Percentiles rank a stretch among this genome's conserved stretches.
Evolutionary conservation across 306 rosid genomes (phyloP).

Genomic region (Luffa aegyptiaca): DNA sequence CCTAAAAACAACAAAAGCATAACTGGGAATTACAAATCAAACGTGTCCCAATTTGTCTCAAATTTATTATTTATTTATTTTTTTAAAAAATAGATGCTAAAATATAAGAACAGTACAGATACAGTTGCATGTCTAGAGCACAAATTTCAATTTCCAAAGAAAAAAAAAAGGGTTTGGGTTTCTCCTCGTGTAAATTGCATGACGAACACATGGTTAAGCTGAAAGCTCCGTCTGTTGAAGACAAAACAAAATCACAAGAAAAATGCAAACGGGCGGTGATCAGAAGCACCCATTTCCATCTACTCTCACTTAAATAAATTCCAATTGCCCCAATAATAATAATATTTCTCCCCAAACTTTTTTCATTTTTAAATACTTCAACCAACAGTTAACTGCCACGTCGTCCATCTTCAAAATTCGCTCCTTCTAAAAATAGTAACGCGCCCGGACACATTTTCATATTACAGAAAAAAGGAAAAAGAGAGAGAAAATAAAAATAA

Average conservation of each 20-base stretch:
- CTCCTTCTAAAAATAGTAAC: neutral
- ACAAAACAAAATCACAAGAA: neutral
- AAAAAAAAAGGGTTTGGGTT: neutral
- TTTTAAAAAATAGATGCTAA: neutral
- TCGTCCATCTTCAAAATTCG: neutral
- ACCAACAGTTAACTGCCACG: neutral
- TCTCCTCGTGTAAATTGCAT: neutral
- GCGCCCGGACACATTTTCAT: neutral
- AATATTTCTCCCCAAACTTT: neutral
- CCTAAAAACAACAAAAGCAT: no score
- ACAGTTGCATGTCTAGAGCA: neutral
- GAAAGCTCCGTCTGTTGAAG: neutral
- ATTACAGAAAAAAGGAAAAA: neutral
- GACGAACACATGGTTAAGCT: neutral
- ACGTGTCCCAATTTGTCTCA: no score
- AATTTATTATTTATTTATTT: no score
- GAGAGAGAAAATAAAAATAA: neutral
- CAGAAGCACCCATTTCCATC: conserved; percentile 1
- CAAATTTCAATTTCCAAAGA: neutral
- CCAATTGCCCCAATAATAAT: neutral
- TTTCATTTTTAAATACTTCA: neutral
- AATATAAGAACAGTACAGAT: neutral
- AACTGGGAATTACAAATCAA: no score
- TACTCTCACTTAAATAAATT: conserved; percentile 7
- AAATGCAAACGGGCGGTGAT: neutral